Conservation (phyloP, 2,329 filamentous ascomycete genomes). For the Arthrinium phaeospermum region DNA sequence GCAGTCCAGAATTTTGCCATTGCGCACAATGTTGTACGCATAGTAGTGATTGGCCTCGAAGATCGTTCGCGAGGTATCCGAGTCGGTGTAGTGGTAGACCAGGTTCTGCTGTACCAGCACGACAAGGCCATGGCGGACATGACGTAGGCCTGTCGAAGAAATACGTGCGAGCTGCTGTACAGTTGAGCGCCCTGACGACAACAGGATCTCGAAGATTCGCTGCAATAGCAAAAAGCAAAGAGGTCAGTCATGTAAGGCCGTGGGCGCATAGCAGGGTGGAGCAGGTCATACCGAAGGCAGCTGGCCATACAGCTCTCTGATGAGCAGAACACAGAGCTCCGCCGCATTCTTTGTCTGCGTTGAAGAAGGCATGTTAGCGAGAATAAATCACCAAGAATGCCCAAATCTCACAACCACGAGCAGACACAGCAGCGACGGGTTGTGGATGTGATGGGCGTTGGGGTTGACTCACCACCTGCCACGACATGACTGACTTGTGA, state of each 20-base stretch:
- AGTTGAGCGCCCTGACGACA: conserved; percentile 78
- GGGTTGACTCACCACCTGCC: conserved; percentile 36
- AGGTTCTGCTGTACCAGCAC: conserved; percentile 90
- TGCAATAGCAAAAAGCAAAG: conserved; percentile 44
- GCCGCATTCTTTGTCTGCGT: conserved; percentile 73
- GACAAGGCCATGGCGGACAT: conserved; percentile 80
- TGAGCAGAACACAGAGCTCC: conserved; percentile 88
- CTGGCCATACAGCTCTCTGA: conserved; percentile 89
- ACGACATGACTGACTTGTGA: conserved; percentile 33
- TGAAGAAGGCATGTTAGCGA: conserved; percentile 32
- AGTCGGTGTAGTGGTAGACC: conserved; percentile 72
- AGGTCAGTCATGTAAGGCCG: conserved; percentile 19
- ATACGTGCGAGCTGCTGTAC: conserved; percentile 72
- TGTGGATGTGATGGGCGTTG: conserved; percentile 19
- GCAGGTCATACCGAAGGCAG: conserved; percentile 75
- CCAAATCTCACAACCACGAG: conserved; percentile 20
- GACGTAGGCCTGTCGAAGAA: conserved; percentile 74
- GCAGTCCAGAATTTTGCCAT: conserved; percentile 80
- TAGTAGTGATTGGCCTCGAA: conserved; percentile 85
- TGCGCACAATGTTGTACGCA: conserved; percentile 82
- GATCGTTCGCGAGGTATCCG: conserved; percentile 66
- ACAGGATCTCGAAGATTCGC: conserved; percentile 83
- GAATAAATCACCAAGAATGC: not conserved
- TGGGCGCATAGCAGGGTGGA: conserved; percentile 23
- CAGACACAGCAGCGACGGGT: conserved; percentile 23